Evolutionary conservation across 1,284 basidiomycete species (phyloP).

Genomic region (Cystobasidium pallidum): DNA sequence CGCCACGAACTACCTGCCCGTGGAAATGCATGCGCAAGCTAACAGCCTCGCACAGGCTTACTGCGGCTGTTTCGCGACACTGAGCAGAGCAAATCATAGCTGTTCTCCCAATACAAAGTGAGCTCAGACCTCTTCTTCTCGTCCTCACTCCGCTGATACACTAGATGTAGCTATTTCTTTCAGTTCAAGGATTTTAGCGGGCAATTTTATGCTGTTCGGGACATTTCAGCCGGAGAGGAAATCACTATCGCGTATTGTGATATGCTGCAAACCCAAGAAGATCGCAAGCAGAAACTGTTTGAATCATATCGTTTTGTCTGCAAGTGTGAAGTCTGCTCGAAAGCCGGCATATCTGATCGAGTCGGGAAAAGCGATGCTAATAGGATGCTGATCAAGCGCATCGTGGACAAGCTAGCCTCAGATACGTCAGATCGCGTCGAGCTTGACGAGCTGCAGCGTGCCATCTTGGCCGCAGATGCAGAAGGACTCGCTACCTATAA

Average conservation of each 20-base stretch:
- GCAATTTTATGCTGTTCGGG: conserved; percentile 8
- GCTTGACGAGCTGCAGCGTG: not conserved
- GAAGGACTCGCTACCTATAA: conserved; percentile 7
- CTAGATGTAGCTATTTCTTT: conserved; percentile 22
- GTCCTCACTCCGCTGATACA: not conserved
- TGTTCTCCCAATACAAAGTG: conserved; percentile 40
- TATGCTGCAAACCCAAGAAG: conserved; percentile 5
- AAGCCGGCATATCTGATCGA: not conserved
- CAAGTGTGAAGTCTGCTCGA: conserved; percentile 12
- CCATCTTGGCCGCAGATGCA: conserved; percentile 1
- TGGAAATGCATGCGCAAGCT: conserved; percentile 15
- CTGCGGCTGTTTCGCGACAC: conserved; percentile 21
- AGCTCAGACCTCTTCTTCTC: not conserved
- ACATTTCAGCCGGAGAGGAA: conserved; percentile 31
- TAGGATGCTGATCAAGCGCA: conserved; percentile 9
- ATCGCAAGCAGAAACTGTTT: conserved; percentile 9
- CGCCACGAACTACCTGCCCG: conserved; percentile 29
- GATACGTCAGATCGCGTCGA: not conserved
- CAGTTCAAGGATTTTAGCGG: conserved; percentile 32
- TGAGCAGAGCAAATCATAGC: conserved; percentile 37
- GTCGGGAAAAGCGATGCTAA: conserved; percentile 12
- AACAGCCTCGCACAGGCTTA: not conserved
- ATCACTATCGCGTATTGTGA: conserved; percentile 41
- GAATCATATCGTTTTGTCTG: conserved; percentile 35
- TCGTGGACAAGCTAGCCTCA: not conserved